These are phyloP conservation scores for Aspergillus quadricinctus DNA, from an alignment of 2,329 filamentous ascomycete species.

Conservation along the genomic window DNA sequence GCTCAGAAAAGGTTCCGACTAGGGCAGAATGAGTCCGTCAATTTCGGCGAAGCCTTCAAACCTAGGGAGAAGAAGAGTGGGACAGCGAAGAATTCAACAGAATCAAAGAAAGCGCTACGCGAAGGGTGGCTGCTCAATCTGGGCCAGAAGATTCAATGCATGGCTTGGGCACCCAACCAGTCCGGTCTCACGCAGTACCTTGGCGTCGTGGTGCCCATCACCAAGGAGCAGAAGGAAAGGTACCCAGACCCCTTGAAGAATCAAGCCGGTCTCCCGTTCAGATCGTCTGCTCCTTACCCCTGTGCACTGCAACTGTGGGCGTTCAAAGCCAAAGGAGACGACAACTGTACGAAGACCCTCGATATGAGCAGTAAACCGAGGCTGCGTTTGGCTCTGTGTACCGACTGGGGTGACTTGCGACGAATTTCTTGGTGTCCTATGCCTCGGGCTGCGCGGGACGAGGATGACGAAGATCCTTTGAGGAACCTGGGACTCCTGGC, in stretches of 20 bases:
- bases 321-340: constrained; percentile 40
- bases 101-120: constrained; percentile 23
- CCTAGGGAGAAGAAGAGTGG: neutral
- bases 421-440: constrained; percentile 56
- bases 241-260: constrained; percentile 26
- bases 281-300: constrained; percentile 45
- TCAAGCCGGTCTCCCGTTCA: constrained; percentile 47
- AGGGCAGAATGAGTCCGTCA: constrained; percentile 37
- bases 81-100: constrained; percentile 3
- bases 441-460: constrained; percentile 25
- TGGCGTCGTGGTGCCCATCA: constrained; percentile 44
- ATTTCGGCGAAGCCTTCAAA: constrained; percentile 45
- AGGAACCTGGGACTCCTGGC: constrained; percentile 51
- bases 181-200: constrained; percentile 52
- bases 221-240: constrained; percentile 32
- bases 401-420: constrained; percentile 54
- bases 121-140: constrained; percentile 55
- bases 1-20: constrained; percentile 43
- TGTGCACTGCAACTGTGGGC: constrained; percentile 57
- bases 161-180: constrained; percentile 45
- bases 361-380: constrained; percentile 42
- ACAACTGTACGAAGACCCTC: constrained; percentile 33
- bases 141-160: constrained; percentile 49
- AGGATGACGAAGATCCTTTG: constrained; percentile 25
- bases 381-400: constrained; percentile 51